Base-by-base conservation (phyloP, 2,329 filamentous ascomycete genomes). In the Claviceps spartinae region DNA sequence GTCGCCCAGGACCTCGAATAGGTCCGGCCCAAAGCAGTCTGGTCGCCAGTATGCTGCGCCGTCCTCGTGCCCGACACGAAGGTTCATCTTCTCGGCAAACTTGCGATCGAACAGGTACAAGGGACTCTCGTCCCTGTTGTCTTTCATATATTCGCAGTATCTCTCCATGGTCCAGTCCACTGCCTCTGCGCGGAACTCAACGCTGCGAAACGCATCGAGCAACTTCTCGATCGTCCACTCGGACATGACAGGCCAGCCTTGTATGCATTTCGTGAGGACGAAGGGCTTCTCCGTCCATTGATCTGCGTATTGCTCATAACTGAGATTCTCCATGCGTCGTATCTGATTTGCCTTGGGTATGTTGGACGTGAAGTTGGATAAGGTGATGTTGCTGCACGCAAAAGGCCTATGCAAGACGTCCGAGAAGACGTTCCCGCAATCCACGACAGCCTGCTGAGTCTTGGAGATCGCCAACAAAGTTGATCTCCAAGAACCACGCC, bases 361-460 rank as follows among this genome's bases (percentile, higher is more conserved):
- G 49, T 78, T 79, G 24, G 73, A 73, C 8, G 81, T 76, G 64
- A 84, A 95, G 2, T 79, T 77, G 6, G 71, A 65, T 42, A 95
- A 69, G 2, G 77, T 68, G 30, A 89, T 82, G 62, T 95, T 81
- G 46, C 88, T 85, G 70, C 91, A 97, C 58, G 87, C 84, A 65
- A 94, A 97, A 0, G 91, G 91, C 9, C 90, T 81, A 67, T 96
- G 88, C 24, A 97, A 75, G 7, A 86, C 82, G 67, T 98, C 91
- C 14, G 91, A 96, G 67, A 87, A 97, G 49, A 97, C 81, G 60
- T 82, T 80, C 49, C 76, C 76, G 68, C 90, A 95, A 59, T 85
- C 77, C 38, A 95, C 71, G 13, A 68, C 72, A 40, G 80, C 74
- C 47, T 78, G 72, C 53, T 74, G 70, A 14, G 68, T 65, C 20